Evolutionary conservation across 768 basidiomycete genomes (phyloP).

Genomic region (Panus rudis): DNA sequence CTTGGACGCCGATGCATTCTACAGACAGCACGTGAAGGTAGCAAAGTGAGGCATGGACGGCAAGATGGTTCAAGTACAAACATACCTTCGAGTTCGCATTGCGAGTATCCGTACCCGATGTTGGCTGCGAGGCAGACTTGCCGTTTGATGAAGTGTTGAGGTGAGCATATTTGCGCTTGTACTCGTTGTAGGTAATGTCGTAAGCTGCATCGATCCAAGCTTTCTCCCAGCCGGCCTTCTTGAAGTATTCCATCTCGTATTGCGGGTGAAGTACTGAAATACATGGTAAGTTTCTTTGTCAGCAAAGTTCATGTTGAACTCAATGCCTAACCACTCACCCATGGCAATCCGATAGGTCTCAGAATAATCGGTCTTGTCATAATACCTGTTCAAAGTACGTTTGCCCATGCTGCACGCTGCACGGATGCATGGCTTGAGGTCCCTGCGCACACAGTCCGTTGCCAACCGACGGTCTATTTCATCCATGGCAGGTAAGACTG

Average conservation of each 20-base stretch:
- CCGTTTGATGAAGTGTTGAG: background rate
- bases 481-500: conserved; percentile 2
- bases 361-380: conserved; percentile 22
- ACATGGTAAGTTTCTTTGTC: background rate
- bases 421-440: conserved; percentile 16
- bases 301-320: background rate
- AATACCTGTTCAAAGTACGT: conserved; percentile 27
- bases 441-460: conserved; percentile 9
- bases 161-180: background rate
- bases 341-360: conserved; percentile 27
- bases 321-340: conserved; percentile 17
- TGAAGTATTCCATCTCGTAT: conserved; percentile 31
- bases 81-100: too few species aligned
- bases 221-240: conserved; percentile 19
- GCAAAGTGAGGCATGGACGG: too few species aligned
- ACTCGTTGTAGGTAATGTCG: conserved; percentile 19
- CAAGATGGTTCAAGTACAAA: too few species aligned
- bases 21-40: too few species aligned
- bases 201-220: conserved; percentile 24
- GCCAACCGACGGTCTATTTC: conserved; percentile 10
- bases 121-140: background rate
- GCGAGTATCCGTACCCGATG: background rate
- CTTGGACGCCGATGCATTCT: too few species aligned
- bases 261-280: conserved; percentile 28
- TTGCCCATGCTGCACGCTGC: conserved; percentile 23